Conservation (phyloP, 345 rosid genomes). For the Populus ilicifolia region DNA sequence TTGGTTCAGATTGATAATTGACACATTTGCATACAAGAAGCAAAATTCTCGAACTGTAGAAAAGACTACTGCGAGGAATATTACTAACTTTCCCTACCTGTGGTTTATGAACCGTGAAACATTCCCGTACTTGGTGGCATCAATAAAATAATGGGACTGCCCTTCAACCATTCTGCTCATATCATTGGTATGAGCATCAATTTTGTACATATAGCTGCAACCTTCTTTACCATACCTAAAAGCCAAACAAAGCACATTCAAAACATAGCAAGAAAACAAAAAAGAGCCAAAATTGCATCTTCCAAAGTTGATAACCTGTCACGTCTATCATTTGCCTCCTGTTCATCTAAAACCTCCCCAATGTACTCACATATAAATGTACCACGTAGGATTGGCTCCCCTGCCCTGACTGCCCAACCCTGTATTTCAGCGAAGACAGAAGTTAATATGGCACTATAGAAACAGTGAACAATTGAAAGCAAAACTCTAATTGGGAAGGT, state of each 20-base stretch:
- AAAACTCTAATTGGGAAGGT: neutral
- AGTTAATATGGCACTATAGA: slow-evolving; percentile 7
- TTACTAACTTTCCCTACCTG: slow-evolving; percentile 43
- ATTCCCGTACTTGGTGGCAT: slow-evolving; percentile 75
- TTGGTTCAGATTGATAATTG: neutral
- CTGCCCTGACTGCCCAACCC: slow-evolving; percentile 98
- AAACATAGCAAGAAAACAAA: slow-evolving; percentile 1
- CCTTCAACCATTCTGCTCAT: slow-evolving; percentile 80
- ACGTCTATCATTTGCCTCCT: slow-evolving; percentile 62
- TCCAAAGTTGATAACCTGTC: slow-evolving; percentile 44
- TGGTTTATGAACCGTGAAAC: slow-evolving; percentile 91
- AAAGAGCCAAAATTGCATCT: neutral
- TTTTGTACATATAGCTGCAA: slow-evolving; percentile 55
- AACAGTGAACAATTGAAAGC: slow-evolving; percentile 15
- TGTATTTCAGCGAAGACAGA: slow-evolving; percentile 23
- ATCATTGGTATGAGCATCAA: slow-evolving; percentile 70
- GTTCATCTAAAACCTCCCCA: slow-evolving; percentile 75
- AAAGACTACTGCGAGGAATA: neutral
- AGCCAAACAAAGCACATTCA: slow-evolving; percentile 7
- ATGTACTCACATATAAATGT: slow-evolving; percentile 82
- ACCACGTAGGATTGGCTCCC: slow-evolving; percentile 78
- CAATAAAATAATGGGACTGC: slow-evolving; percentile 55
- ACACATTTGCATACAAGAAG: neutral
- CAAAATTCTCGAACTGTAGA: neutral
- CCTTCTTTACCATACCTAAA: slow-evolving; percentile 60